Evolutionary conservation across 164 flowering plant species (phyloP).

Genomic region (Houttuynia cordata): DNA sequence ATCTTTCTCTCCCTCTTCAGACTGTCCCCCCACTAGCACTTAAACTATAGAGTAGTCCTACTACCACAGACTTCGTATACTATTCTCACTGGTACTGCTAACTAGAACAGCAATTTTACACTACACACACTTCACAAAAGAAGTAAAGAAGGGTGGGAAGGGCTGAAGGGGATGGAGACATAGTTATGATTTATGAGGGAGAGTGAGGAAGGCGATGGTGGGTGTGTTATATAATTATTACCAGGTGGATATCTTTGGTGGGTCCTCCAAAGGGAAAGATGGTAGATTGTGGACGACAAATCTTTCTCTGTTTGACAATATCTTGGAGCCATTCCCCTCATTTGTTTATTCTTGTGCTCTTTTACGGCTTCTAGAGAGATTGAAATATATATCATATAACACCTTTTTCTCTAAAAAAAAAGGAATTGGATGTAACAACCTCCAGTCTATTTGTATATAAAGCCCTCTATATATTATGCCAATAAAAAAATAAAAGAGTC

Average conservation of each 20-base stretch:
- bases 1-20: not conserved
- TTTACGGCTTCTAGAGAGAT: not conserved
- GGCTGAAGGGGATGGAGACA: not conserved
- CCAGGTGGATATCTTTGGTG: not conserved
- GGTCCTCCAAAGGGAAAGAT: slow-evolving; percentile 9
- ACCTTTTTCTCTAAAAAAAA: no score
- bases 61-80: no score
- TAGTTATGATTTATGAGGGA: not conserved
- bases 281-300: slow-evolving; percentile 13
- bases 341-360: not conserved
- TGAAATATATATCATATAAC: not conserved
- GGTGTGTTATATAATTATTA: not conserved
- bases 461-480: no score
- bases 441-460: not conserved
- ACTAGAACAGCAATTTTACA: not conserved
- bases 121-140: not conserved
- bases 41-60: no score
- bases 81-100: not conserved
- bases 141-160: not conserved
- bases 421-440: no score
- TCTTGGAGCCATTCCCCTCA: slow-evolving; percentile 1
- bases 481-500: no score
- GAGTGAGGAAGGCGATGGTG: slow-evolving; percentile 3
- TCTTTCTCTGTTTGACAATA: not conserved
- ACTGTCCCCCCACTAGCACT: not conserved